phyloP scores from a whole-genome alignment of 176 grass and related monocot species.

The Puccinellia tenuiflora region DNA sequence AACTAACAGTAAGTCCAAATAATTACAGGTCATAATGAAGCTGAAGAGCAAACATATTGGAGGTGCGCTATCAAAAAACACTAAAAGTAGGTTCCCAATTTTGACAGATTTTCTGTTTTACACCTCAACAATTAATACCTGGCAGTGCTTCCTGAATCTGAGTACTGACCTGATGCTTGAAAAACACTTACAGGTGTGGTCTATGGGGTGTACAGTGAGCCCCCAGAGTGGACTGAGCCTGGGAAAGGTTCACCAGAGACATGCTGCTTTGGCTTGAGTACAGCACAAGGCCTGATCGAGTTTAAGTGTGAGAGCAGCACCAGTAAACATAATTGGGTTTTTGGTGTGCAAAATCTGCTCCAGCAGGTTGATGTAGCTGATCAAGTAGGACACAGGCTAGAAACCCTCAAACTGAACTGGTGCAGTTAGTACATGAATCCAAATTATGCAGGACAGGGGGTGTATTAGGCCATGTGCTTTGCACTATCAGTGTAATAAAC shows the following conservation, averaged over 20 bases:
- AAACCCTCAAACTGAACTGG: constrained; percentile 26
- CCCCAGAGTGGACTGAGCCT: constrained; percentile 37
- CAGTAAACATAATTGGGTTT: constrained; percentile 51
- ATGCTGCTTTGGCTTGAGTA: constrained; percentile 61
- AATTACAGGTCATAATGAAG: constrained; percentile 45
- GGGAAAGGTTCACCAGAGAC: constrained; percentile 16
- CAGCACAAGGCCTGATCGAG: constrained; percentile 57
- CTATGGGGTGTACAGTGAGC: constrained; percentile 46
- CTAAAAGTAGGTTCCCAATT: constrained; percentile 36
- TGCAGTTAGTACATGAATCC: background rate
- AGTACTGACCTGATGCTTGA: background rate
- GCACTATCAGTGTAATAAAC: background rate
- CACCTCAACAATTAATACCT: background rate
- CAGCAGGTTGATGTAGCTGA: constrained; percentile 36
- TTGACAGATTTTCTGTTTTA: background rate
- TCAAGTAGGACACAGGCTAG: constrained; percentile 17
- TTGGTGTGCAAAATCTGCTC: constrained; percentile 55
- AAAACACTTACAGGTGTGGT: constrained; percentile 38
- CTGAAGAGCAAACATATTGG: constrained; percentile 64
- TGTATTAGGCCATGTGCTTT: background rate
- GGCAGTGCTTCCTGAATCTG: background rate
- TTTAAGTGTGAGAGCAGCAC: constrained; percentile 47
- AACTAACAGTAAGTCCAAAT: background rate
- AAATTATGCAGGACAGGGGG: background rate
- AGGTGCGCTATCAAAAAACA: constrained; percentile 58